phyloP scores from a whole-genome alignment of 2,329 filamentous ascomycete species.

The Penicillium capsulatum region DNA sequence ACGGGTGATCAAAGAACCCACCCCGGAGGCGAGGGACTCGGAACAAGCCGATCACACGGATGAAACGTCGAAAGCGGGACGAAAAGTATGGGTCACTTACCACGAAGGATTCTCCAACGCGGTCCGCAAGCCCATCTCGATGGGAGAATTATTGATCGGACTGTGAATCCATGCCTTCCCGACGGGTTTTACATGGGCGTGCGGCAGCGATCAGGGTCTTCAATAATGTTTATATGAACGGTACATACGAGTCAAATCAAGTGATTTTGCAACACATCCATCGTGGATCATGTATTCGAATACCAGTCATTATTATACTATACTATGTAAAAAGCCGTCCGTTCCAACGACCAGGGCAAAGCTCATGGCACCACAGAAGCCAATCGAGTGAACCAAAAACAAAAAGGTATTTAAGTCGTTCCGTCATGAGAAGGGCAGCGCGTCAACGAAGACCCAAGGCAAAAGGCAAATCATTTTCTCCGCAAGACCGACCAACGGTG shows the following conservation, averaged over 20 bases:
- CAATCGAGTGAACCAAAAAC: too few species aligned
- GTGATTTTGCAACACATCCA: too few species aligned
- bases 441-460: too few species aligned
- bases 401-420: too few species aligned
- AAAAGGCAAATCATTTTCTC: too few species aligned
- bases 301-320: neutral
- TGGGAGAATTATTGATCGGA: slow-evolving; percentile 67
- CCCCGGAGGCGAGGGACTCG: slow-evolving; percentile 39
- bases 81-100: slow-evolving; percentile 78
- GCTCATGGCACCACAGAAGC: too few species aligned
- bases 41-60: slow-evolving; percentile 25
- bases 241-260: too few species aligned
- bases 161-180: slow-evolving; percentile 26
- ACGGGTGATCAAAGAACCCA: slow-evolving; percentile 55
- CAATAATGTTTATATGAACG: neutral
- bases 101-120: slow-evolving; percentile 91
- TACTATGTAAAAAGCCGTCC: too few species aligned
- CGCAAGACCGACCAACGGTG: too few species aligned
- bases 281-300: neutral
- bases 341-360: too few species aligned
- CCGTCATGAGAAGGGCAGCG: too few species aligned
- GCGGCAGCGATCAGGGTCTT: slow-evolving; percentile 1
- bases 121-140: slow-evolving; percentile 77
- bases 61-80: slow-evolving; percentile 42
- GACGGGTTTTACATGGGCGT: slow-evolving; percentile 5